Evolutionary conservation across 805 yeast genomes (phyloP), one percentile per base, ranked within the genome.

Genomic region (Yamadazyma scolyti): DNA sequence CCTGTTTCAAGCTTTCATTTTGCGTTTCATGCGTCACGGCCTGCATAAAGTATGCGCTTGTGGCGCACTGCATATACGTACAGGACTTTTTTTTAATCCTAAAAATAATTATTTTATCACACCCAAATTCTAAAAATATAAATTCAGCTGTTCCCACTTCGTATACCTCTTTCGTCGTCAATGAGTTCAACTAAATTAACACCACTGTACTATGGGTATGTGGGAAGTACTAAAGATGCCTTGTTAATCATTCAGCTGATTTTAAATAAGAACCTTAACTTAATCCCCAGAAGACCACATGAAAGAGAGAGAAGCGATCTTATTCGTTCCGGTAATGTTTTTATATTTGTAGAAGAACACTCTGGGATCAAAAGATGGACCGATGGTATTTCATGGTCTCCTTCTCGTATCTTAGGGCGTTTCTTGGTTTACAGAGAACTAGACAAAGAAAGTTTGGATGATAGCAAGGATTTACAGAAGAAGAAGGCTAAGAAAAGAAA

Each of bases 331-430:
- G 96, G 96, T 0, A 77, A 78, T 43, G 78, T 87, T 1, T 88
- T 89, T 56, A 86, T 90, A 1, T 88, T 89, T 49, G 74, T 82
- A 28, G 96, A 89, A 55, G 86, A 82, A 43, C 65, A 73, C 9
- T 78, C 89, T 0, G 88, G 90, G 3, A 88, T 89, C 38, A 84
- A 83, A 52, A 68, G 97, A 37, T 89, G 97, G 97, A 89, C 97
- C 1, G 97, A 89, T 50, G 96, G 96, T n/a, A 75, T 85, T 9
- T 68, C 89, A 9, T 89, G 97, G 97, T 78, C 89, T 2, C 96
- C 97, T 0, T 82, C 94, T 2, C 67, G 97, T 28, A 87, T 89
- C 23, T 67, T 87, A 16, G 95, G 95, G 5, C 68, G 93, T 36
- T 89, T 89, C 46, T 62, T 89, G 20, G 79, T 89, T 8, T 89